Evolutionary conservation across 2,329 filamentous ascomycete species (phyloP).

Genomic region (Pseudogymnoascus sp.): DNA sequence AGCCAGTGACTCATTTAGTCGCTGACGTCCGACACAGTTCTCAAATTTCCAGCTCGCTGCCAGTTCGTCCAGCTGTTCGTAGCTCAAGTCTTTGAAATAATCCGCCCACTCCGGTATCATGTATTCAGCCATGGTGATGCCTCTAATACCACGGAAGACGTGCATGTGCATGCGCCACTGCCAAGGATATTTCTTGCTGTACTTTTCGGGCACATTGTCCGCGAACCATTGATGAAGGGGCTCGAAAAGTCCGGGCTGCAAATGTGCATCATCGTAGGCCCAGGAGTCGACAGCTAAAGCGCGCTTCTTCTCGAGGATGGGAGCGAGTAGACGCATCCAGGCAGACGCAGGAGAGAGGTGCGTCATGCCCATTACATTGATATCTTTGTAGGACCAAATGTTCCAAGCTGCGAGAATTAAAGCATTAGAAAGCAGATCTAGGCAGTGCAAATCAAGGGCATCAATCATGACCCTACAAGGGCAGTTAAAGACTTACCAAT

Average conservation of each 20-base stretch:
- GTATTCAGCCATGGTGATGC: conserved; percentile 34
- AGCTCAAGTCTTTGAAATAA: conserved; percentile 37
- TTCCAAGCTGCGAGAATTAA: conserved; percentile 8
- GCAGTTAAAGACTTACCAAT: background rate
- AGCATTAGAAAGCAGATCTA: background rate
- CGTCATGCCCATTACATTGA: conserved; percentile 15
- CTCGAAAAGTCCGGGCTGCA: conserved; percentile 20
- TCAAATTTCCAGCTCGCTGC: conserved; percentile 45
- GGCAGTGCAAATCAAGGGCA: background rate
- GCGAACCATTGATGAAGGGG: conserved; percentile 22
- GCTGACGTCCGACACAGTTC: conserved; percentile 42
- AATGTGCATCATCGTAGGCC: conserved; percentile 39
- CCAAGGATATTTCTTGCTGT: conserved; percentile 23
- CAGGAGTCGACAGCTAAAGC: conserved; percentile 12
- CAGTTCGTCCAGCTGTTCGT: conserved; percentile 40
- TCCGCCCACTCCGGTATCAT: conserved; percentile 42
- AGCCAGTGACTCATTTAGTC: conserved; percentile 35
- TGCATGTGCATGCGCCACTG: conserved; percentile 24
- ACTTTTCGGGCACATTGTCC: conserved; percentile 18
- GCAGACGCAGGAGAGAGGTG: conserved; percentile 6
- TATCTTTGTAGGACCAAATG: conserved; percentile 14
- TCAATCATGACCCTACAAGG: background rate
- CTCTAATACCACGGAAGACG: conserved; percentile 22
- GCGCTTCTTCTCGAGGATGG: conserved; percentile 12
- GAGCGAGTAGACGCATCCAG: conserved; percentile 10